Evolutionary conservation across 2,329 filamentous ascomycete species (phyloP).

Genomic region (Fusarium secorum): DNA sequence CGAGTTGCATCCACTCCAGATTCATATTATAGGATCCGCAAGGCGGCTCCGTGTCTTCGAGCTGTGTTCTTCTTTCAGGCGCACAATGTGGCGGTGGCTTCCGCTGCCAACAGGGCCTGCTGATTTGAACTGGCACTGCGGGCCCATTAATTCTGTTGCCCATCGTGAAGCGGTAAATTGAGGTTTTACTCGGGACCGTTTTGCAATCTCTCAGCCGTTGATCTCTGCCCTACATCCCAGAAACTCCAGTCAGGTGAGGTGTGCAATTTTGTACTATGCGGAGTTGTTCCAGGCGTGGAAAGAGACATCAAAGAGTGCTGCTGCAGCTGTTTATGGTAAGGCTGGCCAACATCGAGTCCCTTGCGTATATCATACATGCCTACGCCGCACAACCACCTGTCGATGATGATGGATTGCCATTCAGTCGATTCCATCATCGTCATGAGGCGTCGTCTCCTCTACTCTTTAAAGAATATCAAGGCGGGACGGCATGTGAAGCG

Average conservation of each 20-base stretch:
- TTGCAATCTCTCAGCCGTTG: conserved; percentile 8
- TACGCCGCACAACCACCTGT: conserved; percentile 21
- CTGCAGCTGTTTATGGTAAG: conserved; percentile 12
- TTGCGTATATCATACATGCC: conserved; percentile 30
- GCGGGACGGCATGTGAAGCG: conserved; percentile 9
- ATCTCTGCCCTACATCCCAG: neutral
- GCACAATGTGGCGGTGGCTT: conserved; percentile 32
- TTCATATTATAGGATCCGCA: conserved; percentile 34
- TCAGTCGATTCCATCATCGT: conserved; percentile 22
- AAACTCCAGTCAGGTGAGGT: neutral
- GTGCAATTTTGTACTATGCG: conserved; percentile 22
- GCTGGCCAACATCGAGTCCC: conserved; percentile 25
- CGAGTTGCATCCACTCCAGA: conserved; percentile 22
- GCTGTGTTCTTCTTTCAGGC: conserved; percentile 14
- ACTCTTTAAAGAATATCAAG: conserved; percentile 9
- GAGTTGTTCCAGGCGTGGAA: conserved; percentile 29
- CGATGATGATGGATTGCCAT: conserved; percentile 33
- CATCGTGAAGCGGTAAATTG: conserved; percentile 22
- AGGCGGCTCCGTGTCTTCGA: conserved; percentile 33
- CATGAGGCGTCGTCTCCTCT: conserved; percentile 10
- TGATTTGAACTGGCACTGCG: conserved; percentile 28
- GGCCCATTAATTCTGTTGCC: conserved; percentile 34
- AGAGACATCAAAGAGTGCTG: conserved; percentile 1
- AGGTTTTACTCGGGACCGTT: conserved; percentile 22
- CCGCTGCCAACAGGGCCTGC: conserved; percentile 32